Conservation (phyloP, 2,329 filamentous ascomycete genomes). For the Bretziella fagacearum region DNA sequence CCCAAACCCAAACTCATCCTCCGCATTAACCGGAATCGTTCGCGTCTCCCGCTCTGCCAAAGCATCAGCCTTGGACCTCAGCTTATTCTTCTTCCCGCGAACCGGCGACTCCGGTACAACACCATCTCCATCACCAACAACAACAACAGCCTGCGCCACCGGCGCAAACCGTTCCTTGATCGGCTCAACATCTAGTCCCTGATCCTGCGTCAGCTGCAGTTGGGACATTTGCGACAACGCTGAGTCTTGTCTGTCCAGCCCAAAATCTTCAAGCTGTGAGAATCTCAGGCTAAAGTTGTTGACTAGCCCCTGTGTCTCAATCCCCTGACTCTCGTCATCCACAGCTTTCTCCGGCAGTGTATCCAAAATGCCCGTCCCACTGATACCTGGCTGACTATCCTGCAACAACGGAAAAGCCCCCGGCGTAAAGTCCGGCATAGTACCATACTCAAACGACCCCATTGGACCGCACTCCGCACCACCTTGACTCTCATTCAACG, state of each 20-base stretch:
- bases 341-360: constrained; percentile 23
- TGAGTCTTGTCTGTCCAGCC: too few relatives aligned
- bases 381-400: constrained; percentile 25
- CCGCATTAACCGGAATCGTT: constrained; percentile 18
- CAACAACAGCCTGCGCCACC: neutral
- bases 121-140: too few relatives aligned
- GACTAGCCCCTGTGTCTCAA: constrained; percentile 11
- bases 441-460: neutral
- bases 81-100: constrained; percentile 18
- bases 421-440: constrained; percentile 14
- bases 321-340: constrained; percentile 23
- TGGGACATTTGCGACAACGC: constrained; percentile 11
- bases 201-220: constrained; percentile 49
- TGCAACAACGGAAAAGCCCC: constrained; percentile 17
- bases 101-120: too few relatives aligned
- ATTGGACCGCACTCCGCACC: constrained; percentile 32
- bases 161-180: constrained; percentile 49
- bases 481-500: constrained; percentile 42
- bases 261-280: constrained; percentile 51
- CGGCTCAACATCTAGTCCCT: constrained; percentile 59
- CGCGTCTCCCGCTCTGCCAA: constrained; percentile 17
- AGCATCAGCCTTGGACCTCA: constrained; percentile 28
- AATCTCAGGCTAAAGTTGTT: constrained; percentile 12
- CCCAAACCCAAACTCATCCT: constrained; percentile 24
- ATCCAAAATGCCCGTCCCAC: constrained; percentile 21